phyloP scores from a whole-genome alignment of 2,329 filamentous ascomycete genomes.

The Trichophyton simii region DNA sequence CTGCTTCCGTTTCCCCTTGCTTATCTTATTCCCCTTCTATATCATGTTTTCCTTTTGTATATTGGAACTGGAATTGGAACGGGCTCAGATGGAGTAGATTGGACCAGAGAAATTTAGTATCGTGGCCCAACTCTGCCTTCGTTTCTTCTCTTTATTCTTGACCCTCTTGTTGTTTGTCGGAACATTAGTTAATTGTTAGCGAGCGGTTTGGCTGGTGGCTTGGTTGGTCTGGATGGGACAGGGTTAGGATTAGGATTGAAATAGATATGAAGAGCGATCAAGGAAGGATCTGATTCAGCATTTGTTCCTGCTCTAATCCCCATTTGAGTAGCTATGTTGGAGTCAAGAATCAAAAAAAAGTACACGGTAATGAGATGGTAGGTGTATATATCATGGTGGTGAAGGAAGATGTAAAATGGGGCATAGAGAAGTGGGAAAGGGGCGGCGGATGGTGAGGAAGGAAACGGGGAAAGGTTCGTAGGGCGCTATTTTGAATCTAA shows the following conservation, averaged over 20 bases:
- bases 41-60: neutral
- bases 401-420: neutral
- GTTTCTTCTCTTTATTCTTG: neutral
- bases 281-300: neutral
- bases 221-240: neutral
- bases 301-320: neutral
- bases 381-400: neutral
- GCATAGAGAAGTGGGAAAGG: neutral
- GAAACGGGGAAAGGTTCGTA: neutral
- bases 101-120: neutral
- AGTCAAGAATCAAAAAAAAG: neutral
- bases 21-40: neutral
- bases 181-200: neutral
- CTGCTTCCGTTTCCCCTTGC: no score
- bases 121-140: neutral
- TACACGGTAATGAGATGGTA: neutral
- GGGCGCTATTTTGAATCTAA: conserved; percentile 2
- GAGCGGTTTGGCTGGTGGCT: neutral
- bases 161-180: neutral
- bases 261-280: neutral
- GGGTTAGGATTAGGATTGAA: neutral
- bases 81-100: neutral
- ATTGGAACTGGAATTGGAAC: neutral
- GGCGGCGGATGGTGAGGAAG: neutral
- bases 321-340: neutral